Conservation (phyloP, 108 stramenopile genomes). For the Aurantiochytrium sp. region DNA sequence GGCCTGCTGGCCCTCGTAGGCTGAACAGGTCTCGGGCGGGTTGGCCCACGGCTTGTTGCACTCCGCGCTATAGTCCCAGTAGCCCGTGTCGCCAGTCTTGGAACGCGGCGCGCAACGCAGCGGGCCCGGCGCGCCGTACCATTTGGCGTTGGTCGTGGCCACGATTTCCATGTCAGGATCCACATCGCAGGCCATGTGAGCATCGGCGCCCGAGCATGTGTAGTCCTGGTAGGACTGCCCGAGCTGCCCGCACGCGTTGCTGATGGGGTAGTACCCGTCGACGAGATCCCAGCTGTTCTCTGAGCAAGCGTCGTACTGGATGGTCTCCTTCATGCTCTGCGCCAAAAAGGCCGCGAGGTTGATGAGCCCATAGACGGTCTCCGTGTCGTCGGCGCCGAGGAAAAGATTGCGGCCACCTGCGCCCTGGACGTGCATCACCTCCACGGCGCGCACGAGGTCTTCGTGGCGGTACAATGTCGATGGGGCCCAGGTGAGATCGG, state of each 20-base stretch:
- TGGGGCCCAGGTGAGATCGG: neutral
- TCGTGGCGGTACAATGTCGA: neutral
- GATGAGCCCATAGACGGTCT: neutral
- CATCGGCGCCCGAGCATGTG: slow-evolving; percentile 50
- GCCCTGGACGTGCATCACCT: neutral
- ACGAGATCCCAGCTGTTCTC: slow-evolving; percentile 52
- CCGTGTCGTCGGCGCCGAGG: neutral
- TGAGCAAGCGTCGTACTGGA: slow-evolving; percentile 59
- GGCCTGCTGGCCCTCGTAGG: slow-evolving; percentile 50
- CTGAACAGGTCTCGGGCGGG: slow-evolving; percentile 49
- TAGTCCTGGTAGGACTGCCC: slow-evolving; percentile 55
- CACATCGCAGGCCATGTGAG: slow-evolving; percentile 53
- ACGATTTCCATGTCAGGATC: slow-evolving; percentile 51
- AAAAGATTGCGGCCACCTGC: neutral
- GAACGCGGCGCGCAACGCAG: slow-evolving; percentile 46
- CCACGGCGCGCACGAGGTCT: neutral
- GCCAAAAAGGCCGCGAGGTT: slow-evolving; percentile 33
- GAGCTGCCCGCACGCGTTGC: slow-evolving; percentile 54
- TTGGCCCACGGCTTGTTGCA: slow-evolving; percentile 1
- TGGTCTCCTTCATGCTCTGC: slow-evolving; percentile 60
- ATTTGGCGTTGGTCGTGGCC: slow-evolving; percentile 57
- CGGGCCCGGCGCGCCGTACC: slow-evolving; percentile 51
- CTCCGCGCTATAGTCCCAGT: slow-evolving; percentile 44
- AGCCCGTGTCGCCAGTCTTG: slow-evolving; percentile 42
- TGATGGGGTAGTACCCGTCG: slow-evolving; percentile 37